Evolutionary conservation across 192 early-diverging fungal genomes (phyloP).

Genomic region (Haplosporangium gracile): DNA sequence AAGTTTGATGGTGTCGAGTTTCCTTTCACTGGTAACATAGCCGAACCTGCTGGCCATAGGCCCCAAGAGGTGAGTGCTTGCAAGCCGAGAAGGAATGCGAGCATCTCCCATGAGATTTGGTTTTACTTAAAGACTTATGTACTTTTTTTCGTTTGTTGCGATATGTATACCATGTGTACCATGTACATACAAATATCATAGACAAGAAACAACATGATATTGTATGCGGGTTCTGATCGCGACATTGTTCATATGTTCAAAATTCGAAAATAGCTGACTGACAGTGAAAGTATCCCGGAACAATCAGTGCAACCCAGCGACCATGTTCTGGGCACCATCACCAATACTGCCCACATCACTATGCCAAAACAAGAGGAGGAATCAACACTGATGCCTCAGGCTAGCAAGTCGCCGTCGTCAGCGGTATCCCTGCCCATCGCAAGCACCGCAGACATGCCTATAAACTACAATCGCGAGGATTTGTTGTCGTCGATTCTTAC

Average conservation of each 20-base stretch:
- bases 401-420: not conserved
- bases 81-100: no score
- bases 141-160: not conserved
- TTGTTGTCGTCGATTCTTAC: not conserved
- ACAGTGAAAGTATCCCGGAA: not conserved
- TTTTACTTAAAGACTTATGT: conserved; percentile 20
- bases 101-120: not conserved
- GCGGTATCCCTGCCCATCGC: not conserved
- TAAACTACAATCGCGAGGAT: not conserved
- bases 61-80: no score
- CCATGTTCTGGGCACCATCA: not conserved
- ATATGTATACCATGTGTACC: no score
- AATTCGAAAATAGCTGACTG: not conserved
- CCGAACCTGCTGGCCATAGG: no score
- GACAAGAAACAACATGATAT: not conserved
- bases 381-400: not conserved
- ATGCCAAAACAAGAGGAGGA: not conserved
- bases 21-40: no score
- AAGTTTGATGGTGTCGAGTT: no score
- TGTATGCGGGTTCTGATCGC: no score
- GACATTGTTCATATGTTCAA: no score
- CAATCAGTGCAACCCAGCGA: not conserved
- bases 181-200: no score
- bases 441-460: not conserved
- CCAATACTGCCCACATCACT: not conserved